Conservation (phyloP, 805 yeast species). For the Hanseniaspora pseudoguilliermondii region DNA sequence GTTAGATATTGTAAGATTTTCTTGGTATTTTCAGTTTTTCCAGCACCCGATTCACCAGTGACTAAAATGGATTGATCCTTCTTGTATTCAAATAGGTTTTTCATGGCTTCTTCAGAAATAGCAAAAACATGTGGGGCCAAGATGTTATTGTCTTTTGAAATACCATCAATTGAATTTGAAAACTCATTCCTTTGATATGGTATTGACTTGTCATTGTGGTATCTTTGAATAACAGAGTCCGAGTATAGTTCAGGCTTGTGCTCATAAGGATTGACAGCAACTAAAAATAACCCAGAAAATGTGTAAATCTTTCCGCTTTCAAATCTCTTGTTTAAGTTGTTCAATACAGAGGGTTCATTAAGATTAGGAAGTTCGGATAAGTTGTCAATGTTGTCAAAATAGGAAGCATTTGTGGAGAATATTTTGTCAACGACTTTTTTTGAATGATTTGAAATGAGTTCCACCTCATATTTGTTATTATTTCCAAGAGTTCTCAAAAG, state of each 20-base stretch:
- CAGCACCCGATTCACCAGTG: constrained; percentile 99
- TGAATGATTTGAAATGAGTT: constrained; percentile 11
- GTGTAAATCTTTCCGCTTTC: constrained; percentile 73
- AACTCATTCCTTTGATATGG: not conserved
- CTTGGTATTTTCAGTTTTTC: constrained; percentile 94
- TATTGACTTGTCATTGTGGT: constrained; percentile 34
- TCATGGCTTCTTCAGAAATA: constrained; percentile 73
- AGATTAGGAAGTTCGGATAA: constrained; percentile 91
- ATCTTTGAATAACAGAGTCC: constrained; percentile 39
- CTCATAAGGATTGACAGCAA: constrained; percentile 88
- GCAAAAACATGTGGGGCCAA: constrained; percentile 78
- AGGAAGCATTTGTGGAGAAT: constrained; percentile 57
- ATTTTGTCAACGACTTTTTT: constrained; percentile 11
- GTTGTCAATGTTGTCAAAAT: constrained; percentile 81
- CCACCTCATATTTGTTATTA: constrained; percentile 30
- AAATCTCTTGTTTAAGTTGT: constrained; percentile 70
- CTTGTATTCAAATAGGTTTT: constrained; percentile 52
- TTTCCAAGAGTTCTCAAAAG: constrained; percentile 26
- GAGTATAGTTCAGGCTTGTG: constrained; percentile 56
- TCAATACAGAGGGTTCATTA: constrained; percentile 90
- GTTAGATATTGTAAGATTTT: constrained; percentile 86
- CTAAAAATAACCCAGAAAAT: constrained; percentile 86
- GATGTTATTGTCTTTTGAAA: not conserved
- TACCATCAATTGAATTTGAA: not conserved
- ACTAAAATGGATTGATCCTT: constrained; percentile 83